Percentiles rank a stretch among this genome's conserved stretches.
These are phyloP conservation scores for Chalara sp. DNA, from an alignment of 2,329 filamentous ascomycete species.

Conservation along the genomic window DNA sequence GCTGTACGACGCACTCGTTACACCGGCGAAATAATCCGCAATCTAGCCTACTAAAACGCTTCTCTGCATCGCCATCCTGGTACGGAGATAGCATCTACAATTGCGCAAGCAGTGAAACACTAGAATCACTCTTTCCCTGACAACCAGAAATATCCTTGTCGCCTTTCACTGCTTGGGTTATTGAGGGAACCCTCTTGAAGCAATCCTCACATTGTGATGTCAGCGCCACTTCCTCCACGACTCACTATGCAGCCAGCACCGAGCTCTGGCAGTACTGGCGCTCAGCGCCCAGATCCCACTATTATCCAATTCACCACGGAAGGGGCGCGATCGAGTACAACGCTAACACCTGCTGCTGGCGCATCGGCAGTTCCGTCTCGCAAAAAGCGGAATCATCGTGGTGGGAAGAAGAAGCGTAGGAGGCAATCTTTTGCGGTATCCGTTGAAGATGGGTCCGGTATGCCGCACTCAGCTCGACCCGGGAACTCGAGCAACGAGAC, in stretches of 20 bases:
- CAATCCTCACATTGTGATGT: slow-evolving; percentile 8
- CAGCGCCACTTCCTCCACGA: slow-evolving; percentile 14
- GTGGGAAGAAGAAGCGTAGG: slow-evolving; percentile 71
- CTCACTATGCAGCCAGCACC: slow-evolving; percentile 6
- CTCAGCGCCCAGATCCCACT: slow-evolving; percentile 18
- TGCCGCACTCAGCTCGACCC: slow-evolving; percentile 31
- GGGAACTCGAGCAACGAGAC: slow-evolving; percentile 17
- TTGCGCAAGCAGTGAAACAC: too few relatives aligned
- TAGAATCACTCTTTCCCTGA: too few relatives aligned
- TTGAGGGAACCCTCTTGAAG: too few relatives aligned
- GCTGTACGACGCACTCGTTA: too few relatives aligned
- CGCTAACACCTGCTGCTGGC: slow-evolving; percentile 12
- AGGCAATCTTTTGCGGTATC: slow-evolving; percentile 73
- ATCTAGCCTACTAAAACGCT: too few relatives aligned
- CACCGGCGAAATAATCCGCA: too few relatives aligned
- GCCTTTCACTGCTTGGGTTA: too few relatives aligned
- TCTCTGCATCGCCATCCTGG: too few relatives aligned
- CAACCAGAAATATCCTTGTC: too few relatives aligned
- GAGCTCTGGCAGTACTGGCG: slow-evolving; percentile 6
- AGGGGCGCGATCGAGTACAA: slow-evolving; percentile 10
- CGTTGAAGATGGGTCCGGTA: slow-evolving; percentile 39
- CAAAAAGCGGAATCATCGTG: slow-evolving; percentile 70
- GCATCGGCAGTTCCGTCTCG: slow-evolving; percentile 11
- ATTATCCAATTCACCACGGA: slow-evolving; percentile 15
- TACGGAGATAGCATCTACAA: too few relatives aligned